Evolutionary conservation across 768 basidiomycete species (phyloP).

Genomic region (Lentinula boryana): DNA sequence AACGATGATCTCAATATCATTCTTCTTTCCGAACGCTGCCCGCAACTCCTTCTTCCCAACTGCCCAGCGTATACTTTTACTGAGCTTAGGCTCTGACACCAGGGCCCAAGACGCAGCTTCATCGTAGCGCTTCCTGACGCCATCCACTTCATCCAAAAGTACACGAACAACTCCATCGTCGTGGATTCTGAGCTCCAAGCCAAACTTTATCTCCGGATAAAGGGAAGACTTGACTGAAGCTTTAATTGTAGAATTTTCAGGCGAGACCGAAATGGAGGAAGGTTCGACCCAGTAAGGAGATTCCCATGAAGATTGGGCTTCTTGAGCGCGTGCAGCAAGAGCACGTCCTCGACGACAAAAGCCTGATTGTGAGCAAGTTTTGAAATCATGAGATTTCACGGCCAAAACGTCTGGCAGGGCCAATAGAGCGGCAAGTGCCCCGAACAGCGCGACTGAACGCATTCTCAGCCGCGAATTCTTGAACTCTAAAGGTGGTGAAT

Average conservation of each 20-base stretch:
- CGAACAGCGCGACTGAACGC: slow-evolving; percentile 18
- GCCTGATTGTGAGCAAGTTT: slow-evolving; percentile 88
- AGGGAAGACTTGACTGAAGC: slow-evolving; percentile 75
- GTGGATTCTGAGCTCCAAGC: slow-evolving; percentile 78
- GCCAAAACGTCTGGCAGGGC: slow-evolving; percentile 35
- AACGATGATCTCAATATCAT: slow-evolving; percentile 61
- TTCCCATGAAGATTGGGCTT: slow-evolving; percentile 53
- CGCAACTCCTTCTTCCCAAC: slow-evolving; percentile 58
- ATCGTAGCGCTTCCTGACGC: slow-evolving; percentile 80
- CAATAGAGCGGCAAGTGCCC: slow-evolving; percentile 28
- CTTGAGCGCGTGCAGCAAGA: slow-evolving; percentile 66
- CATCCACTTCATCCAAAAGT: slow-evolving; percentile 83
- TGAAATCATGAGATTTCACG: slow-evolving; percentile 85
- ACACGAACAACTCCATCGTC: slow-evolving; percentile 88
- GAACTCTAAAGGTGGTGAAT: not conserved
- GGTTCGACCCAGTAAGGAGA: slow-evolving; percentile 84
- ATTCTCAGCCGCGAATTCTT: not conserved
- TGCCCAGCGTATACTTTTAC: slow-evolving; percentile 56
- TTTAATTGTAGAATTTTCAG: slow-evolving; percentile 56
- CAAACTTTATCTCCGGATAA: slow-evolving; percentile 80
- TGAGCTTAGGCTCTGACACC: slow-evolving; percentile 61
- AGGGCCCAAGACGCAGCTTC: slow-evolving; percentile 91
- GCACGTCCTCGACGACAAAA: slow-evolving; percentile 93
- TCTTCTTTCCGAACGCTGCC: slow-evolving; percentile 60
- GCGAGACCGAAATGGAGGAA: slow-evolving; percentile 42